phyloP scores from a whole-genome alignment of 768 basidiomycete species.

The Trametes sanguinea region DNA sequence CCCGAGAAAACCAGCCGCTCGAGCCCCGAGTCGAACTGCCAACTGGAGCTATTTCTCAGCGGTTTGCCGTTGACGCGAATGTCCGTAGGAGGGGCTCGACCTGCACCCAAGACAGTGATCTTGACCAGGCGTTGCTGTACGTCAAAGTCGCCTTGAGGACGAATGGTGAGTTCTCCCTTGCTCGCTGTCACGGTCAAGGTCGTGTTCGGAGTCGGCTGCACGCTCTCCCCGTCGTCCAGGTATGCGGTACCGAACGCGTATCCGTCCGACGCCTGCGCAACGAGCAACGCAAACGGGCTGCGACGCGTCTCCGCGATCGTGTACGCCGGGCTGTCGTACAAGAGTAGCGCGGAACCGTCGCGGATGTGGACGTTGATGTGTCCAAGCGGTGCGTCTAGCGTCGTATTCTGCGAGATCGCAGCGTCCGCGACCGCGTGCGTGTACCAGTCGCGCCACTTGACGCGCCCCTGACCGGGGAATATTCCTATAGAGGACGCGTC shows the following conservation, averaged over 20 bases:
- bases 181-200: constrained; percentile 47
- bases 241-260: constrained; percentile 61
- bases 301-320: constrained; percentile 67
- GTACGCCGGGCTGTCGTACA: constrained; percentile 66
- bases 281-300: constrained; percentile 62
- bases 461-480: constrained; percentile 62
- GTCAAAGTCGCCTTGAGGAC: constrained; percentile 41
- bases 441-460: constrained; percentile 76
- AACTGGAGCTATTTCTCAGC: constrained; percentile 28
- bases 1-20: no score
- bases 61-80: constrained; percentile 29
- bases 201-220: constrained; percentile 56
- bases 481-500: constrained; percentile 43
- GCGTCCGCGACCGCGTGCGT: constrained; percentile 58
- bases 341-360: constrained; percentile 60
- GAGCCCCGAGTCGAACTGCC: constrained; percentile 44
- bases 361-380: constrained; percentile 79
- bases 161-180: constrained; percentile 40
- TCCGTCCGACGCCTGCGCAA: constrained; percentile 52
- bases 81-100: constrained; percentile 33
- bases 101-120: constrained; percentile 59
- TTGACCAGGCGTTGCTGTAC: constrained; percentile 50
- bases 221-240: constrained; percentile 71
- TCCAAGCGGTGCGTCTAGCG: constrained; percentile 64
- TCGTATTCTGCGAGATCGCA: constrained; percentile 44